Evolutionary conservation across 2,329 filamentous ascomycete genomes (phyloP), one percentile per base, ranked within the genome.

Genomic region (Colletotrichum spinosum): DNA sequence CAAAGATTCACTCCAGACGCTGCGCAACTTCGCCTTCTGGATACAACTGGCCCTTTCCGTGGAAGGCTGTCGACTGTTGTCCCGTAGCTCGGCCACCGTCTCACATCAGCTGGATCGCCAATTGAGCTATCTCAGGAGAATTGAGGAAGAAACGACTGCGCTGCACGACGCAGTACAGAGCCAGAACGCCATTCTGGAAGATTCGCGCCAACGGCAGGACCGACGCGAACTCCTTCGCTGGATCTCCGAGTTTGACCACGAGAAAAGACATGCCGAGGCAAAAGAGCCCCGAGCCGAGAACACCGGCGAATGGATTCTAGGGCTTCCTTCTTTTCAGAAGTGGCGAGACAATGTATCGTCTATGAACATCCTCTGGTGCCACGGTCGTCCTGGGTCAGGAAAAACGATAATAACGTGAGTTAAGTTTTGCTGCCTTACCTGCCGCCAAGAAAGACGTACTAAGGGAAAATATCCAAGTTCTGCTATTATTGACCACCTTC

Each of bases 161-260:
- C 15, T 51, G 2, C 34, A 51, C 3, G 12, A 8, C 7, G 25
- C 12, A 9, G 12, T 38, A 8, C n/a, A 51, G 33, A 11, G 2
- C 2, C 33, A 51, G 12, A n/a, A 2, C 4, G 8, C 7, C 11
- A 13, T 51, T 2, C 33, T 51, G 12, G 15, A 15, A 6, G 25
- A 51, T 13, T 37, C 34, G 13, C 48, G 11, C 11, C 46, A 13
- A 90, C 4, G 98, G 85, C 48, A 50, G 10, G 6, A 50, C 10
- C 17, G 12, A 6, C 48, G 48, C 2, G 33, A 37, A n/a, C 4
- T 50, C 11, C 48, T 50, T 6, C 7, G 37, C 7, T 37, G 48
- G 48, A 35, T 50, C 7, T 50, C 48, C 11, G 7, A 34, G 6
- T 50, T 13, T 50, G 33, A 50, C 12, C 48, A 50, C 25, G 48